A percentile compares a stretch with the other conserved stretches of the same genome.
These are phyloP conservation scores for Serendipita sp. DNA, from an alignment of 768 basidiomycete genomes.

Conservation along the genomic window DNA sequence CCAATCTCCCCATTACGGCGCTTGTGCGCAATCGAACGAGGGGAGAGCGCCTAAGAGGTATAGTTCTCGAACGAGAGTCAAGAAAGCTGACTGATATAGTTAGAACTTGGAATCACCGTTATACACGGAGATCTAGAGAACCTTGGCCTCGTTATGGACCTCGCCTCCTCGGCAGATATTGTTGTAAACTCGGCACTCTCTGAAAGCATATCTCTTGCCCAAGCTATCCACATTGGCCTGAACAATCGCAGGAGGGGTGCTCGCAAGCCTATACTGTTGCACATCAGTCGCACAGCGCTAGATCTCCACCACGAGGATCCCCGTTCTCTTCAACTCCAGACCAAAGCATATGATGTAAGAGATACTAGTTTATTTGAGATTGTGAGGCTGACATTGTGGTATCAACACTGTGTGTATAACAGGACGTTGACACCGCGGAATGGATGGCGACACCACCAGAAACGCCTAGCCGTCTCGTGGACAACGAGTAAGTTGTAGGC, in stretches of 20 bases:
- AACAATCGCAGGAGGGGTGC: background rate
- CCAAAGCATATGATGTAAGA: background rate
- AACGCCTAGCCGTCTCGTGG: background rate
- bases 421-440: background rate
- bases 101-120: background rate
- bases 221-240: background rate
- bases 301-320: background rate
- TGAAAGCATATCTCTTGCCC: background rate
- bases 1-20: background rate
- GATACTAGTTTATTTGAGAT: background rate
- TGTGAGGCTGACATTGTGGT: background rate
- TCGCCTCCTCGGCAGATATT: background rate
- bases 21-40: background rate
- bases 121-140: background rate
- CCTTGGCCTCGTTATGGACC: background rate
- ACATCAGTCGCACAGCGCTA: background rate
- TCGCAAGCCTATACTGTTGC: background rate
- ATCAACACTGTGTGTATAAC: background rate
- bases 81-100: background rate
- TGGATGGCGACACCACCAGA: background rate
- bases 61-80: background rate
- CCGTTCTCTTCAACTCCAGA: background rate
- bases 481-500: background rate
- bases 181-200: background rate
- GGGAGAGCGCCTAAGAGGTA: background rate